Percentiles rank a stretch among this genome's conserved stretches.
These are phyloP conservation scores for Fusarium odoratissimum DNA, from an alignment of 2,329 filamentous ascomycete genomes.

Conservation along the genomic window DNA sequence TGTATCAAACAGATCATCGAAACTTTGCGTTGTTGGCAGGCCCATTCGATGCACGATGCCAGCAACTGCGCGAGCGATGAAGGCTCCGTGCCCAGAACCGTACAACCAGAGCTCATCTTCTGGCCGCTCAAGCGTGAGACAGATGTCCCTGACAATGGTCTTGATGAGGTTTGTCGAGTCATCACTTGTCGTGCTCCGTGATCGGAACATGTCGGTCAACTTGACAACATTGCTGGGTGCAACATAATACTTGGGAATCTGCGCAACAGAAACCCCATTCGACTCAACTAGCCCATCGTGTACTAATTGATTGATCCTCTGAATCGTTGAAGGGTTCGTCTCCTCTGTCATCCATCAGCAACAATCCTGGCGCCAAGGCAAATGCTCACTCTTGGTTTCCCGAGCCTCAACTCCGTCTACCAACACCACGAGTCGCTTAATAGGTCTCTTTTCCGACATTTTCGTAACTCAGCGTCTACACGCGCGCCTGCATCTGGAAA, in stretches of 20 bases:
- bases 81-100: slow-evolving; percentile 41
- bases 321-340: slow-evolving; percentile 35
- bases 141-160: slow-evolving; percentile 36
- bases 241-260: slow-evolving; percentile 36
- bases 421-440: slow-evolving; percentile 37
- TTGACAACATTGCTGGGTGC: slow-evolving; percentile 15
- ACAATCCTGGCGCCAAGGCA: not conserved
- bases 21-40: slow-evolving; percentile 11
- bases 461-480: not conserved
- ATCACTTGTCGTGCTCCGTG: slow-evolving; percentile 19
- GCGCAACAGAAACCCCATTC: slow-evolving; percentile 5
- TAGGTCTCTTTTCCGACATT: slow-evolving; percentile 30
- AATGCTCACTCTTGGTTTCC: slow-evolving; percentile 31
- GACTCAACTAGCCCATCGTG: slow-evolving; percentile 25
- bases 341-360: slow-evolving; percentile 28
- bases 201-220: slow-evolving; percentile 28
- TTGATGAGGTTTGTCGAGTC: slow-evolving; percentile 35
- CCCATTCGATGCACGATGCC: slow-evolving; percentile 39
- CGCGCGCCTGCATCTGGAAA: not conserved
- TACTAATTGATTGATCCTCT: slow-evolving; percentile 32
- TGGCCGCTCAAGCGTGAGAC: slow-evolving; percentile 18
- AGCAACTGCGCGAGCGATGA: slow-evolving; percentile 38
- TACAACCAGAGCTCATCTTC: slow-evolving; percentile 44
- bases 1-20: slow-evolving; percentile 37
- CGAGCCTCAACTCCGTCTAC: slow-evolving; percentile 35